Percentiles rank a stretch among this genome's conserved stretches.
These are phyloP conservation scores for Phaseolus coccineus DNA, from an alignment of 331 rosid genomes.

Conservation along the genomic window DNA sequence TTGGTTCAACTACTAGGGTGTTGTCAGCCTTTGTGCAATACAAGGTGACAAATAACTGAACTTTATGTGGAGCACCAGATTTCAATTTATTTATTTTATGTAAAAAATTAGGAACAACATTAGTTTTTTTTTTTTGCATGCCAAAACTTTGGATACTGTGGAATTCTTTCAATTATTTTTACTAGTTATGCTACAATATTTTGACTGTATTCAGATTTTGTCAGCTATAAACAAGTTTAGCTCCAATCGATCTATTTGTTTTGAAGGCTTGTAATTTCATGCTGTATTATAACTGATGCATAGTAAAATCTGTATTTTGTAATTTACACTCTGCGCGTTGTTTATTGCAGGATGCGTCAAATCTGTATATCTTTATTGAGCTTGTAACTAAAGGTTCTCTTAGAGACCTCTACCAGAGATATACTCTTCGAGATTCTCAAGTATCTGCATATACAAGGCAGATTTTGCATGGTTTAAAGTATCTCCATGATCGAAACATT, in stretches of 20 bases:
- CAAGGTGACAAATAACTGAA: conserved; percentile 8
- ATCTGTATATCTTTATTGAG: conserved; percentile 86
- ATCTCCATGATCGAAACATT: conserved; percentile 85
- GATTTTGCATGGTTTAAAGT: conserved; percentile 87
- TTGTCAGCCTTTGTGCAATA: neutral
- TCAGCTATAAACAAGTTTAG: conserved; percentile 15
- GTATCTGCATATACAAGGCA: conserved; percentile 91
- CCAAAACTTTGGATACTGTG: neutral
- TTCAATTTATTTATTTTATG: conserved; percentile 27
- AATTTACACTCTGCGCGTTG: conserved; percentile 42
- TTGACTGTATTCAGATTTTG: conserved; percentile 23
- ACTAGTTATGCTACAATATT: conserved; percentile 23
- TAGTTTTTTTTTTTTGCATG: conserved; percentile 4
- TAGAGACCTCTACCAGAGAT: conserved; percentile 62
- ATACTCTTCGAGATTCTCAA: conserved; percentile 75
- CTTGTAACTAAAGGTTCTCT: conserved; percentile 93
- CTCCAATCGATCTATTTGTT: conserved; percentile 14
- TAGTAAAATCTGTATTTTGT: conserved; percentile 31
- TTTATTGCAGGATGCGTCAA: conserved; percentile 76
- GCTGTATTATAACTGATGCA: neutral
- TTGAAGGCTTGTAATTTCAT: conserved; percentile 24
- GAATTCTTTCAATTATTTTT: conserved; percentile 15
- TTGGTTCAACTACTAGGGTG: conserved; percentile 26
- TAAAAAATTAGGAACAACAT: conserved; percentile 15
- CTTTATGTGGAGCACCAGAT: neutral